Evolutionary conservation across 2,329 filamentous ascomycete genomes (phyloP).

Genomic region (Cordyceps javanica): DNA sequence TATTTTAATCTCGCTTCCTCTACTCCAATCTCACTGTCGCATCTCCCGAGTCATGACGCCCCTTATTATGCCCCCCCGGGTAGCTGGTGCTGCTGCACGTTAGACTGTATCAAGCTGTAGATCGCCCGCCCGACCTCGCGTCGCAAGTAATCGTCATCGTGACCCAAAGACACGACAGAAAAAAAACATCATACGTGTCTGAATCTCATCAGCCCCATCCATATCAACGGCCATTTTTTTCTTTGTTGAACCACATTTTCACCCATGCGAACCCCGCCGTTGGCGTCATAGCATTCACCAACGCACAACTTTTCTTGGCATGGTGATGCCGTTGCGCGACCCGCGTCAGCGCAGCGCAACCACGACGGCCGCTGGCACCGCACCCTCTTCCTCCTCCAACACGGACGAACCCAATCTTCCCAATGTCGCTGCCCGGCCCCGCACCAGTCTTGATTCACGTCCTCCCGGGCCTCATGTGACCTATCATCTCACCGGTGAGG

Average conservation of each 20-base stretch:
- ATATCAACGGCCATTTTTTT: background rate
- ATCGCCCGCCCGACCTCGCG: background rate
- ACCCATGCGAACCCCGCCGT: background rate
- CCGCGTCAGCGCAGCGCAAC: background rate
- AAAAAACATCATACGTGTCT: background rate
- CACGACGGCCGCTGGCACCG: background rate
- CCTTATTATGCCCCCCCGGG: no score
- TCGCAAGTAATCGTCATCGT: background rate
- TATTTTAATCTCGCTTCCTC: no score
- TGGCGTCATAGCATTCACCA: background rate
- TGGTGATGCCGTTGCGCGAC: background rate
- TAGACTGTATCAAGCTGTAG: background rate
- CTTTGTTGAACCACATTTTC: background rate
- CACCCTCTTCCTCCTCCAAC: background rate
- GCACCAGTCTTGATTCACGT: background rate
- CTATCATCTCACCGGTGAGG: constrained; percentile 1
- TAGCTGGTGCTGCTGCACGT: no score
- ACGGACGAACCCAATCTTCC: no score
- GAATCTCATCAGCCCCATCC: background rate
- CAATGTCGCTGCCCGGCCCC: background rate
- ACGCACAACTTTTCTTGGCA: background rate
- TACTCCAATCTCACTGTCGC: no score
- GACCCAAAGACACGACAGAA: background rate
- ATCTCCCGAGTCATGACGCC: no score
- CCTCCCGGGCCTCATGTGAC: constrained; percentile 2